A percentile compares a stretch with the other conserved stretches of the same genome.
These are phyloP conservation scores for Solanum lignicaule DNA, from an alignment of 257 asterid genomes.

Conservation along the genomic window DNA sequence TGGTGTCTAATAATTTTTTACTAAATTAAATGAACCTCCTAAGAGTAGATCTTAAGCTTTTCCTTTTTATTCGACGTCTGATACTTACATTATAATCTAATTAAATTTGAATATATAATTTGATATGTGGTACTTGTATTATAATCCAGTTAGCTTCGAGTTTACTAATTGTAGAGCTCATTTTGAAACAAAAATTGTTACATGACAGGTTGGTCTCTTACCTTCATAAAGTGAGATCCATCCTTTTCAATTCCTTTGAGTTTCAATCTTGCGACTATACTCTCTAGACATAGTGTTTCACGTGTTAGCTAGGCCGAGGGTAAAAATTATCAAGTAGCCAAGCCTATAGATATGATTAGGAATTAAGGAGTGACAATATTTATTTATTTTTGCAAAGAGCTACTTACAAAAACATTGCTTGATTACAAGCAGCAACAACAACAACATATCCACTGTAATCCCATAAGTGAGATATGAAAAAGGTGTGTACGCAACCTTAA, in stretches of 20 bases:
- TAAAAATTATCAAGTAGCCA: neutral
- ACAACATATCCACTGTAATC: neutral
- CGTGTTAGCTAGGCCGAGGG: neutral
- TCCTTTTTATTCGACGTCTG: neutral
- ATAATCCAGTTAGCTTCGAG: rapidly evolving
- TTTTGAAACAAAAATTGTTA: neutral
- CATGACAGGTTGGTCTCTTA: neutral
- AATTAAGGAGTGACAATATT: neutral
- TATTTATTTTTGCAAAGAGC: neutral
- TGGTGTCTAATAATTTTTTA: neutral
- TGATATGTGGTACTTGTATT: neutral
- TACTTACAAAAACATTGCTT: neutral
- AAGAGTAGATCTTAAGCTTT: neutral
- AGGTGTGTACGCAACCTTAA: neutral
- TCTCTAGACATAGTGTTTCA: neutral
- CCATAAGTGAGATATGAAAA: neutral
- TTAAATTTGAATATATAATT: too few species aligned
- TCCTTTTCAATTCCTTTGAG: neutral
- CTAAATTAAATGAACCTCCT: neutral
- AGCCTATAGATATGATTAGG: neutral
- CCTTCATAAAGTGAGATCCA: neutral
- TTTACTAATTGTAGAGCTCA: neutral
- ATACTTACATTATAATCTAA: neutral
- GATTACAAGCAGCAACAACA: neutral
- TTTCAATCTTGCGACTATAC: neutral